Evolutionary conservation across 164 flowering plant genomes (phyloP).

Genomic region (Chimonanthus praecox): DNA sequence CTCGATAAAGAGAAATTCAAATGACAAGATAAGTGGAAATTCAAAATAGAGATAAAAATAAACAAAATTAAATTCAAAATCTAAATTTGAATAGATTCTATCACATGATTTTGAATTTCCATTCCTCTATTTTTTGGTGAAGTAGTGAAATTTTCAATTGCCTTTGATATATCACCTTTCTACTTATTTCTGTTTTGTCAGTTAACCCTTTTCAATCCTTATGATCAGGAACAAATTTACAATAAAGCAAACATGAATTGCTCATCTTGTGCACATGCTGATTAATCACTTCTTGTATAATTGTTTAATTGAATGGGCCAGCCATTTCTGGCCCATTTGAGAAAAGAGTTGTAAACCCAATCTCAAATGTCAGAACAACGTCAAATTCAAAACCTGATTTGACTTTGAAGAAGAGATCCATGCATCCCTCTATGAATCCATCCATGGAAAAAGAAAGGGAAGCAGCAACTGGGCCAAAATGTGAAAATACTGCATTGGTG

Average conservation of each 20-base stretch:
- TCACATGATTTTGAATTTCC: not conserved
- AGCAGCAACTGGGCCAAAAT: constrained; percentile 10
- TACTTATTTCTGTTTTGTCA: no score
- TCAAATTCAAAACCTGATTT: constrained; percentile 27
- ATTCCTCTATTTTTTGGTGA: no score
- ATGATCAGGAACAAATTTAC: not conserved
- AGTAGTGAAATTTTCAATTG: no score
- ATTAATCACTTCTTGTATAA: not conserved
- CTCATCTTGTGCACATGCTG: not conserved
- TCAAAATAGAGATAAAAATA: no score
- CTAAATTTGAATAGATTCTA: no score
- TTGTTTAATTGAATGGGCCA: constrained; percentile 15
- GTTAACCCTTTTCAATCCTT: not conserved
- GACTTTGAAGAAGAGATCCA: constrained; percentile 17
- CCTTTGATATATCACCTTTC: no score
- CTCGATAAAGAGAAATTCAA: no score
- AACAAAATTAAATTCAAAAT: no score
- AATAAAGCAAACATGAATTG: not conserved
- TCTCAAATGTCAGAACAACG: constrained; percentile 18
- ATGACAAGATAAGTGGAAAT: no score
- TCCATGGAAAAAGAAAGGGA: constrained; percentile 23
- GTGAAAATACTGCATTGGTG: constrained; percentile 12
- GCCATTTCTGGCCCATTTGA: no score
- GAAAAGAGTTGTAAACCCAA: constrained; percentile 15
- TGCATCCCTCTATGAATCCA: constrained; percentile 20